A percentile compares a stretch with the other conserved stretches of the same genome.
Evolutionary conservation across 768 basidiomycete species (phyloP).

Genomic region (Pleurotus giganteus): DNA sequence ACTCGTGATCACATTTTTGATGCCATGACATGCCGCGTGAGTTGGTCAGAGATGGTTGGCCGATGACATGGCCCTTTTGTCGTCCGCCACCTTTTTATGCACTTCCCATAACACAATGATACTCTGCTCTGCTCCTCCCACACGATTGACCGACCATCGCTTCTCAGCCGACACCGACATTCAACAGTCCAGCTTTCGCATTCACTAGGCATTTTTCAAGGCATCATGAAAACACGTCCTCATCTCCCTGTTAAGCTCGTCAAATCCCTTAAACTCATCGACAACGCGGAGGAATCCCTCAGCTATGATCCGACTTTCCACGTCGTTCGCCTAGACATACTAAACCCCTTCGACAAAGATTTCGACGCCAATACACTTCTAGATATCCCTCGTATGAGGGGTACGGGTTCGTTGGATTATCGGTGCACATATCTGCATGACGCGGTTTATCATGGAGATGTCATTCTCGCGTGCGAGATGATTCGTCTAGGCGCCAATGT

Average conservation of each 20-base stretch:
- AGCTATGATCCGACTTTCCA: slow-evolving; percentile 7
- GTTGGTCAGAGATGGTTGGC: too few relatives aligned
- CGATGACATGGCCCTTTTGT: too few relatives aligned
- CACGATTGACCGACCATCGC: too few relatives aligned
- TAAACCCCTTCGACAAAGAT: slow-evolving; percentile 5
- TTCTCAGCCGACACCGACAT: too few relatives aligned
- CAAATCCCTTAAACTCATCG: slow-evolving; percentile 6
- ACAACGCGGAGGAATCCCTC: not conserved
- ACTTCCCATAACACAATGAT: not conserved
- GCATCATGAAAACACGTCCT: slow-evolving; percentile 1
- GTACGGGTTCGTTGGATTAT: not conserved
- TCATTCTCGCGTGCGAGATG: slow-evolving; percentile 12
- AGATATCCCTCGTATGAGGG: not conserved
- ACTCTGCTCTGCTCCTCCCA: too few relatives aligned
- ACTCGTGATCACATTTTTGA: too few relatives aligned
- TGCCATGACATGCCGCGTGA: too few relatives aligned
- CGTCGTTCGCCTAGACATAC: slow-evolving; percentile 4
- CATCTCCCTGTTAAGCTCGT: not conserved
- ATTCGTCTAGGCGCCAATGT: slow-evolving; percentile 11
- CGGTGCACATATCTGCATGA: slow-evolving; percentile 10
- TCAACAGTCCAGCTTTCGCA: not conserved
- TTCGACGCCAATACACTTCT: slow-evolving; percentile 6
- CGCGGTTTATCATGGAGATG: slow-evolving; percentile 7
- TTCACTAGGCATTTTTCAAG: not conserved
- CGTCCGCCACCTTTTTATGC: too few relatives aligned